phyloP scores from a whole-genome alignment of 768 basidiomycete species.

The Calvatia gigantea region DNA sequence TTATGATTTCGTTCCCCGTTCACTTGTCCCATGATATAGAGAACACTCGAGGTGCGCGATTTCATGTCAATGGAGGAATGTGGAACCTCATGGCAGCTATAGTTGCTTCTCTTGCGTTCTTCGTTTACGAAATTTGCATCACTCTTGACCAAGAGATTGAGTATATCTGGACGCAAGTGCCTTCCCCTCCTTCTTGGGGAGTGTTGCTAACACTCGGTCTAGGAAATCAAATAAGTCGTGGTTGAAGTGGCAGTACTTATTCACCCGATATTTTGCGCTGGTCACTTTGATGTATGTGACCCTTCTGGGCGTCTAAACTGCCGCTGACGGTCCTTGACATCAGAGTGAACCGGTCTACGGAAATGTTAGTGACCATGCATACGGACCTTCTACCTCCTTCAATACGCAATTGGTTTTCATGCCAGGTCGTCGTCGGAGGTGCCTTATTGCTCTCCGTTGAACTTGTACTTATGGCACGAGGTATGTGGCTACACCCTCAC shows the following conservation, averaged over 20 bases:
- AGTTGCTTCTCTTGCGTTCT: constrained; percentile 30
- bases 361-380: constrained; percentile 14
- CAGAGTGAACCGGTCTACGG: constrained; percentile 23
- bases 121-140: constrained; percentile 30
- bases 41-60: constrained; percentile 19
- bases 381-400: constrained; percentile 6
- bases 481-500: constrained; percentile 13
- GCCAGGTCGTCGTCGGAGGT: constrained; percentile 21
- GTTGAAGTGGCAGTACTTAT: constrained; percentile 28
- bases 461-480: constrained; percentile 24
- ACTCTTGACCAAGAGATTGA: constrained; percentile 33
- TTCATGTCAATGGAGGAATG: neutral
- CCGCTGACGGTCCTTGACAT: neutral
- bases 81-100: neutral
- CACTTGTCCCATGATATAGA: constrained; percentile 14
- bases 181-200: neutral
- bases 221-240: constrained; percentile 20
- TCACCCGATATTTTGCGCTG: constrained; percentile 27
- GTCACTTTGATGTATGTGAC: constrained; percentile 22
- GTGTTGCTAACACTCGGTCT: neutral
- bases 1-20: neutral
- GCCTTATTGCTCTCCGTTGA: constrained; percentile 28
- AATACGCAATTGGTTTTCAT: constrained; percentile 22
- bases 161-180: constrained; percentile 31
- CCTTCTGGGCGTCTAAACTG: neutral